These are phyloP conservation scores for Camelina laxa DNA, from an alignment of 345 rosid species.

Conservation along the genomic window DNA sequence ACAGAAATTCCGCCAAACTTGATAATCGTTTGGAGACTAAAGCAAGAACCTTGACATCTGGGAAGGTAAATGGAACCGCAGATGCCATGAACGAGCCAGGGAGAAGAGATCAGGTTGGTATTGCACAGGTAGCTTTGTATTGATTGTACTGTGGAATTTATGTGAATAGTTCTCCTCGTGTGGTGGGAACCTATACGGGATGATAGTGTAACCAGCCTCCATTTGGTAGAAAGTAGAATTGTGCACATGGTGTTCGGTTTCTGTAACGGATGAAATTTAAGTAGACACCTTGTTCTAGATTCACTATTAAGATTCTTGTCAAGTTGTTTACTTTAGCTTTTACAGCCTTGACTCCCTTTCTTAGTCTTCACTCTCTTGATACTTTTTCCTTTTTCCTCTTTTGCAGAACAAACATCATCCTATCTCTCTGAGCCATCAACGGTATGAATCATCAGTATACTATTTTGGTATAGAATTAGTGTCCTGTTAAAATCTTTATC, in stretches of 20 bases:
- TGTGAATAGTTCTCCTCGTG: not conserved
- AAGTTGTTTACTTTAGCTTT: constrained; percentile 16
- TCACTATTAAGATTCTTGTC: not conserved
- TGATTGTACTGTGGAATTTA: not conserved
- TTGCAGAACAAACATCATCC: constrained; percentile 33
- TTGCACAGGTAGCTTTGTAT: constrained; percentile 20
- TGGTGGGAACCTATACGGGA: not conserved
- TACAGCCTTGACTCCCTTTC: not conserved
- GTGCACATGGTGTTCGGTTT: not conserved
- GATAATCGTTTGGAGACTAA: constrained; percentile 22
- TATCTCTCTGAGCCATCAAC: constrained; percentile 17
- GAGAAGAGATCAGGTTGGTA: constrained; percentile 2
- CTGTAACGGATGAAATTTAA: not conserved
- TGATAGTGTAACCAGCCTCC: not conserved
- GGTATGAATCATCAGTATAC: constrained; percentile 24
- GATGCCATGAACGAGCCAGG: constrained; percentile 18
- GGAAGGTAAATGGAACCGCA: constrained; percentile 3
- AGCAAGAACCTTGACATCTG: constrained; percentile 7
- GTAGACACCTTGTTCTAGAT: not conserved
- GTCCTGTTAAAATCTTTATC: not conserved
- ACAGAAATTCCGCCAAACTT: constrained; percentile 21
- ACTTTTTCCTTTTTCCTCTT: constrained; percentile 6
- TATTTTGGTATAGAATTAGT: not conserved
- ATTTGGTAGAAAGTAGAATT: not conserved
- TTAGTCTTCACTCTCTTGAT: constrained; percentile 17